Evolutionary conservation across 345 rosid species (phyloP), one percentile per base, ranked within the genome.

Genomic region (Salix suchowensis): DNA sequence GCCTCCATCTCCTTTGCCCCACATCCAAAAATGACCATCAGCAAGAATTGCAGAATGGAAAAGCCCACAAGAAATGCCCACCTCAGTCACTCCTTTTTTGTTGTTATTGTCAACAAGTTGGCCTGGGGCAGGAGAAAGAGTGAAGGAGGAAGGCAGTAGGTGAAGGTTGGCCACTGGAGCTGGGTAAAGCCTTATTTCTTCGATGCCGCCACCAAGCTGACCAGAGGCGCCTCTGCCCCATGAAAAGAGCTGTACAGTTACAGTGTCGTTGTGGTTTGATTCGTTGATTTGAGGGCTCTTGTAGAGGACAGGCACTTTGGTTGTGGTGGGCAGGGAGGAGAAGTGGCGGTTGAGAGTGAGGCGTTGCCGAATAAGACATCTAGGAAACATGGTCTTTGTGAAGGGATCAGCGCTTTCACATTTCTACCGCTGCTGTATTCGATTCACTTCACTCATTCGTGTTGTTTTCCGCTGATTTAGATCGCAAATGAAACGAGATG

Each of bases 1-100:
- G 18, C 97, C 96, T n/a, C 98, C 98, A 67, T 90, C 98, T 18
- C 98, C 98, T 87, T 91, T 93, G 1, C 98, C 98, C 98, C 96
- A 93, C 69, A 90, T 74, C 97, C 96, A 93, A 21, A 93, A 52
- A 77, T 85, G 82, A 18, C 97, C 94, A 24, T 88, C 87, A 55
- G 88, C 81, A 1, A 89, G 67, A 75, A 92, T 70, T 55, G 91
- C 91, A 1, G 98, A 91, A 72, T 96, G 98, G 78, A 96, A 96
- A 77, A 96, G 77, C 16, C 98, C 98, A 76, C 90, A 88, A 62
- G 93, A 89, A 52, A 96, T 87, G 40, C 96, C 97, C n/a, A 90
- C 75, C 46, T 82, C 86, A 16, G 62, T 8, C 15, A 46, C 52
- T 69, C 11, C 52, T 13, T 28, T 28, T 26, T 36, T 68, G 14